Evolutionary conservation across 495 filamentous ascomycete genomes (phyloP).

Genomic region (Lepidopterella palustris): DNA sequence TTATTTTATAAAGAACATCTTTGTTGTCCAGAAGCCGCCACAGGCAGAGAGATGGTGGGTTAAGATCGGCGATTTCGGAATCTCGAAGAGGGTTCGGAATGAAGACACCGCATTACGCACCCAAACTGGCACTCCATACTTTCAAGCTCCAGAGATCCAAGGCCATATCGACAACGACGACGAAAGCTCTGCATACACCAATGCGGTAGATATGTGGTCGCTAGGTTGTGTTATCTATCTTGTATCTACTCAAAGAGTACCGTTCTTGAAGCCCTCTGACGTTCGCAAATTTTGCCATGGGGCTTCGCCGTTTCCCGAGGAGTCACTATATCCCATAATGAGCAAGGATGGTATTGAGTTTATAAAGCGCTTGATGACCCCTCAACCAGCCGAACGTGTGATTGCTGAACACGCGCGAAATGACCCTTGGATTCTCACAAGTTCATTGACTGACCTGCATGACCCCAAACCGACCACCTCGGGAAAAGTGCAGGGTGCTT

Average conservation of each 20-base stretch:
- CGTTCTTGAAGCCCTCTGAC: not conserved
- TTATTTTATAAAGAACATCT: slow-evolving; percentile 2
- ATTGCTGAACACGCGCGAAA: not conserved
- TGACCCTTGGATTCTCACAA: not conserved
- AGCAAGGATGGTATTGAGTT: not conserved
- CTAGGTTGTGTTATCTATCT: slow-evolving; percentile 3
- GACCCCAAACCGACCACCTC: not conserved
- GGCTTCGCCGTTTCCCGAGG: not conserved
- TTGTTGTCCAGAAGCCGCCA: slow-evolving; percentile 3
- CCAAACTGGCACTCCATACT: not conserved
- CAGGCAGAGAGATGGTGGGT: not conserved
- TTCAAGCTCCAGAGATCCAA: slow-evolving; percentile 3
- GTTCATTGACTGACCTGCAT: not conserved
- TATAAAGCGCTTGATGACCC: not conserved
- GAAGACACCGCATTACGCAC: slow-evolving; percentile 1
- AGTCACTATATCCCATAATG: not conserved
- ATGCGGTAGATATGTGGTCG: slow-evolving; percentile 6
- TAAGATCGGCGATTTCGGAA: slow-evolving; percentile 3
- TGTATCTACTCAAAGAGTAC: not conserved
- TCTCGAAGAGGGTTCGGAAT: slow-evolving; percentile 2
- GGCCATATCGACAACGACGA: not conserved
- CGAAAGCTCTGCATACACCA: not conserved
- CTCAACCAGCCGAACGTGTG: not conserved
- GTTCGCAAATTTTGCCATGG: not conserved
- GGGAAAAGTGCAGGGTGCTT: not conserved